These are phyloP conservation scores for Arthrobotrys iridis DNA, from an alignment of 2,329 filamentous ascomycete species.

Conservation along the genomic window DNA sequence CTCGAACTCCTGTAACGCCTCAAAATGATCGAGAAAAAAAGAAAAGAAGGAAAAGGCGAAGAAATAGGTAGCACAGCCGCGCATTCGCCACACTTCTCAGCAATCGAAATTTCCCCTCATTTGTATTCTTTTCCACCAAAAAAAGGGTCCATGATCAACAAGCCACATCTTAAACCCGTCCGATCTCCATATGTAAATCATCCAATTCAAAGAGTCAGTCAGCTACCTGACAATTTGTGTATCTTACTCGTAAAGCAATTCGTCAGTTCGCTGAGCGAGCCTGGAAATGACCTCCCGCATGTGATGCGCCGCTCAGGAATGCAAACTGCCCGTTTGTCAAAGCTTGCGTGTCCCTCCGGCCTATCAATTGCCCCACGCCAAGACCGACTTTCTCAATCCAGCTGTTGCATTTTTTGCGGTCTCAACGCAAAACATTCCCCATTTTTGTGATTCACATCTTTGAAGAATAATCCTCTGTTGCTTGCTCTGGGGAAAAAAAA, in stretches of 20 bases:
- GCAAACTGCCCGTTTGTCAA: slow-evolving; percentile 5
- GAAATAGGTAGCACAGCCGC: slow-evolving; percentile 7
- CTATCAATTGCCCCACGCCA: slow-evolving; percentile 36
- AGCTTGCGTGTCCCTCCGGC: slow-evolving; percentile 46
- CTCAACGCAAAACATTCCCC: slow-evolving; percentile 30
- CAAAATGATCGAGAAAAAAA: neutral
- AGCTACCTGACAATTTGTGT: neutral
- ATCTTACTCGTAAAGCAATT: neutral
- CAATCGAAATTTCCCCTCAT: slow-evolving; percentile 2
- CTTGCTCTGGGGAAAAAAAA: too few species aligned
- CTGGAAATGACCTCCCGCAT: slow-evolving; percentile 12
- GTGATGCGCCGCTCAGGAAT: slow-evolving; percentile 34
- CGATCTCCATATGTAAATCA: neutral
- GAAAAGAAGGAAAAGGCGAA: neutral
- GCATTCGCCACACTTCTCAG: slow-evolving; percentile 37
- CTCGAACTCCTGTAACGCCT: neutral
- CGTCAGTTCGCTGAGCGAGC: neutral
- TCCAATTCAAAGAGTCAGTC: too few species aligned
- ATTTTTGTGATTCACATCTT: neutral
- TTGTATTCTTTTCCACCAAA: neutral
- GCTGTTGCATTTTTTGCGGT: slow-evolving; percentile 36
- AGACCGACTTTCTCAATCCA: slow-evolving; percentile 20
- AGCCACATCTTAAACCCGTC: slow-evolving; percentile 22
- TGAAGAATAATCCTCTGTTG: neutral
- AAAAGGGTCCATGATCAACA: neutral